Evolutionary conservation across 202 grass and related monocot genomes (phyloP), one percentile per base, ranked within the genome.

Genomic region (Cymbopogon flexuosus): DNA sequence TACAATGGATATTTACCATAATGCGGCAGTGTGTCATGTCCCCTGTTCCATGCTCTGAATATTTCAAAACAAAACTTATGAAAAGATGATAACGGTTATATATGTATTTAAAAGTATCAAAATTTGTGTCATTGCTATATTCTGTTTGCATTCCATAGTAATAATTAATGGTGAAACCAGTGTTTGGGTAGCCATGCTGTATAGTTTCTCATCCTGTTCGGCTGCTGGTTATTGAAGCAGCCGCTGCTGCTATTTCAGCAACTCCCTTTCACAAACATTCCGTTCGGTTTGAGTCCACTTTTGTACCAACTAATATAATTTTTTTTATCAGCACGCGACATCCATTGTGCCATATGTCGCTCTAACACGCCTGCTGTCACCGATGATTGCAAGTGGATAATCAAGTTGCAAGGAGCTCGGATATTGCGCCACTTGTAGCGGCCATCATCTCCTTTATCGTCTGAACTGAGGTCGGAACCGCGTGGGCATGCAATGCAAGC

Each of bases 341-440:
- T n/a, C n/a, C n/a, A n/a, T n/a, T n/a, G n/a, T n/a, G n/a, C n/a
- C n/a, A n/a, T n/a, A n/a, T n/a, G n/a, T n/a, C n/a, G n/a, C n/a
- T n/a, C n/a, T n/a, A n/a, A n/a, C n/a, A n/a, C 3, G 5, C 47
- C 47, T n/a, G 47, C 13, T 13, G 75, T 67, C 16, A 3, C 69
- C 23, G 70, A 79, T 79, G 80, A 75, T 80, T 58, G 27, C 79
- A 47, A 49, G 63, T 41, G 52, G 81, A 62, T 73, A 79, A 41
- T 49, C 27, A 84, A 88, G 51, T 80, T 84, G 81, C 75, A 34
- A 27, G 52, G 37, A 39, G 27, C 40, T 40, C 8, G 18, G 70
- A 42, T 88, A 35, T 70, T 78, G 76, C 81, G 42, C 76, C 86
- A 84, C 71, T 71, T 64, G 76, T 56, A 80, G 11, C 62, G 52